phyloP scores from a whole-genome alignment of 768 basidiomycete genomes.

The Agrocybe pediades region DNA sequence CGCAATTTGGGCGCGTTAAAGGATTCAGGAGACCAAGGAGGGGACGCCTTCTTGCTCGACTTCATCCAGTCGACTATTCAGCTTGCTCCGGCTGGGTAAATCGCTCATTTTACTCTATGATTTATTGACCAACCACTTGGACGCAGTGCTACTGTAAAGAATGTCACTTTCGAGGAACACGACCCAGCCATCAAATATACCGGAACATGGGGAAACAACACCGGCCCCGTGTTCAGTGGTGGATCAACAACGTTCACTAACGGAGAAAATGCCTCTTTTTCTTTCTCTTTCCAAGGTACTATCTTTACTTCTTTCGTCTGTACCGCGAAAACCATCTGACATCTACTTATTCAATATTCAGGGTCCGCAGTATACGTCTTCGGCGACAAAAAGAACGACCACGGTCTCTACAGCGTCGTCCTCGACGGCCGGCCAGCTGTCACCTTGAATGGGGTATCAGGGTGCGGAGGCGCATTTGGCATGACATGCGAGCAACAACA shows the following conservation, averaged over 20 bases:
- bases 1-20: conserved; percentile 39
- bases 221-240: conserved; percentile 44
- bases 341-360: conserved; percentile 11
- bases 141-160: conserved; percentile 39
- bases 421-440: conserved; percentile 38
- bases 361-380: conserved; percentile 47
- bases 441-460: conserved; percentile 40
- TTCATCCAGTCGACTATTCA: conserved; percentile 43
- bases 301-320: neutral
- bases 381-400: conserved; percentile 53
- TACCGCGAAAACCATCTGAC: neutral
- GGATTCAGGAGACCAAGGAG: conserved; percentile 34
- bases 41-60: conserved; percentile 41
- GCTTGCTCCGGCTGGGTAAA: conserved; percentile 45
- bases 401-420: conserved; percentile 42
- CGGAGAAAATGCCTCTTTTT: conserved; percentile 38
- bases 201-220: conserved; percentile 45
- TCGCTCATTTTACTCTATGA: neutral
- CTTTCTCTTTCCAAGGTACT: conserved; percentile 43
- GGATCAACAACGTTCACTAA: conserved; percentile 46
- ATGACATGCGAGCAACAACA: conserved; percentile 46
- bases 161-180: conserved; percentile 43
- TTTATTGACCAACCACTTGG: too few relatives aligned
- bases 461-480: conserved; percentile 48
- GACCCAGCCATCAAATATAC: conserved; percentile 37